These are phyloP conservation scores for Zygnema cylindricum DNA, from an alignment of 139 green algal genomes.

Conservation along the genomic window DNA sequence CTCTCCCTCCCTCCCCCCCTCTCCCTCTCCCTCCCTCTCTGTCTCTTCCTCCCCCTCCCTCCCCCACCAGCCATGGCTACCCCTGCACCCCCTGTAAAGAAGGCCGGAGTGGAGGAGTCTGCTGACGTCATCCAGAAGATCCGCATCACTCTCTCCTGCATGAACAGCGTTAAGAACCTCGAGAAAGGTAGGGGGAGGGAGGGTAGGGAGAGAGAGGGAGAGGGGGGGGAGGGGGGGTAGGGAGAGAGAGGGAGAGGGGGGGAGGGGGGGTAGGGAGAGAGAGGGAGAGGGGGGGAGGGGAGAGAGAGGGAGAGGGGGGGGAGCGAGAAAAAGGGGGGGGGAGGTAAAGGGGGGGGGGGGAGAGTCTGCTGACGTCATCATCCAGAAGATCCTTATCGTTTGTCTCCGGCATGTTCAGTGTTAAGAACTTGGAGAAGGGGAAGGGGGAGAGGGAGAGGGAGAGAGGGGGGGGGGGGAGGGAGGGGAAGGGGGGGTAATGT, in stretches of 20 bases:
- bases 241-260: background rate
- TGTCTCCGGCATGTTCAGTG: constrained; percentile 91
- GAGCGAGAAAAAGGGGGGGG: constrained; percentile 24
- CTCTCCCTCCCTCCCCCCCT: too few species aligned
- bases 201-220: background rate
- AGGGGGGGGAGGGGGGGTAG: background rate
- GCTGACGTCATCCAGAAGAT: constrained; percentile 85
- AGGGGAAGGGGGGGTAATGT: background rate
- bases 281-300: background rate
- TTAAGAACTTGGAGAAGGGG: constrained; percentile 95
- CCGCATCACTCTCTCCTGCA: constrained; percentile 97
- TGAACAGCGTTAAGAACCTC: constrained; percentile 91
- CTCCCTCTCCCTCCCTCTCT: too few species aligned
- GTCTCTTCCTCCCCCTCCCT: too few species aligned
- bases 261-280: background rate
- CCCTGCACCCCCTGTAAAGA: constrained; percentile 30
- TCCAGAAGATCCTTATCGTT: constrained; percentile 98
- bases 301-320: background rate
- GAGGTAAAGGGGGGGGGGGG: constrained; percentile 41
- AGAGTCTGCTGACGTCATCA: constrained; percentile 58
- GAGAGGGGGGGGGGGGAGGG: background rate
- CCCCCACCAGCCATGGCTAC: background rate
- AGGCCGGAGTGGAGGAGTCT: constrained; percentile 75
- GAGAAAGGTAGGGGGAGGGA: constrained; percentile 80
- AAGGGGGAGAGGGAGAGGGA: background rate